Base-by-base conservation (phyloP, 768 basidiomycete species). In the Xerocomus potaroensis region DNA sequence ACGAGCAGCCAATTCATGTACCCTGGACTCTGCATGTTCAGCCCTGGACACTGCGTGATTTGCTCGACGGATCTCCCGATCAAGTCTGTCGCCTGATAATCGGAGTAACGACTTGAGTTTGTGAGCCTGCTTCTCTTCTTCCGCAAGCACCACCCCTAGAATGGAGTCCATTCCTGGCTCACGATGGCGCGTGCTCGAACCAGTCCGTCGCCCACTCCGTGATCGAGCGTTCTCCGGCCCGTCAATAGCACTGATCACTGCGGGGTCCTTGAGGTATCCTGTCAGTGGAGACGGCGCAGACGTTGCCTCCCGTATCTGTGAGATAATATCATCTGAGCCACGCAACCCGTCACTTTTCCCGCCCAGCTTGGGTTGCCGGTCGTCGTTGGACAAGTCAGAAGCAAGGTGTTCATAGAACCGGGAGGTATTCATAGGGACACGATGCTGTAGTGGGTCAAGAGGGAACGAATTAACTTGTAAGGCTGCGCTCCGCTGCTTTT, bases 71-170 rank as follows among this genome's bases (percentile, higher is more conserved):
- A 72, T 75, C 66, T 83, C 81, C 38, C 72, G 66, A 56, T 83
- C 77, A 31, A 86, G 68, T 39, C 73, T 71, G 43, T 80, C 78
- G 16, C 72, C 72, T 5, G 81, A 73, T 37, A 62, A 65, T 43
- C 73, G 70, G 19, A 84, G 71, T 21, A 79, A 57, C 23, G 71
- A 68, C 59, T 80, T 82, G 50, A 82, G 70, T 46, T 75, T 72
- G 45, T 71, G 70, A n/a, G 71, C 69, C 54, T 80, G 78, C 44
- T 74, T 72, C 59, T 83, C 80, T 60, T 82, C 80, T 48, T 82
- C 60, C 51, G 75, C 71, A 22, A 75, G 65, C 22, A 75, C 69
- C 11, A 78, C 58, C 3, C 71, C 71, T 43, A 72, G 67, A 23
- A 75, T 60, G 19, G 70, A 59, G 24, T 71, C 65, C 1, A 72